Percentiles rank a stretch among this genome's conserved stretches.
Evolutionary conservation across 2,329 filamentous ascomycete species (phyloP).

Genomic region (Alternaria ventricosa): DNA sequence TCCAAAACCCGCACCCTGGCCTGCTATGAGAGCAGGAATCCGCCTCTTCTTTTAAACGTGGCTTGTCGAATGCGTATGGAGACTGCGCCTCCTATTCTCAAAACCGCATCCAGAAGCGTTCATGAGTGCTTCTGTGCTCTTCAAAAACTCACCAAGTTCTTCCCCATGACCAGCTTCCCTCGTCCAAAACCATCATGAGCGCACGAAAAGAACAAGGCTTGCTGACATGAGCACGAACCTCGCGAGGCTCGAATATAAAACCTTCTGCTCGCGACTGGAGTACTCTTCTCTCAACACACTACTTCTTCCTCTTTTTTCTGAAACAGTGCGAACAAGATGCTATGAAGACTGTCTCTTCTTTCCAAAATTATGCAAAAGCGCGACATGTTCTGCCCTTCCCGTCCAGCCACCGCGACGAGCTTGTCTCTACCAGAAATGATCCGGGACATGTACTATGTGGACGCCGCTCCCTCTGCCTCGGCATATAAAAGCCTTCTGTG

Average conservation of each 20-base stretch:
- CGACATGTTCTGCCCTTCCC: neutral
- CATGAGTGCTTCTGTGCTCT: neutral
- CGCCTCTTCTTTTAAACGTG: neutral
- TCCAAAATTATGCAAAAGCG: no score
- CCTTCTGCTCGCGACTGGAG: neutral
- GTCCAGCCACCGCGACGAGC: neutral
- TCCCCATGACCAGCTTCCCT: fast-evolving
- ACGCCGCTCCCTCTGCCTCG: no score
- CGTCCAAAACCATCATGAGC: neutral
- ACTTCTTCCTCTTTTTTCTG: neutral
- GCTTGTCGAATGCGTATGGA: fast-evolving
- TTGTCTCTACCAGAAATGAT: neutral
- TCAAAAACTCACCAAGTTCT: no score
- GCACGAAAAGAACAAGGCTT: no score
- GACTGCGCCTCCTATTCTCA: neutral
- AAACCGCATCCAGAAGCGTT: neutral
- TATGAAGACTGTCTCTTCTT: neutral
- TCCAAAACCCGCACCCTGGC: neutral
- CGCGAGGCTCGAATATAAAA: neutral
- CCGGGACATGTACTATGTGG: neutral
- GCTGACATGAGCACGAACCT: neutral
- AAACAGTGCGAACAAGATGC: no score
- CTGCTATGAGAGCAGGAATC: neutral
- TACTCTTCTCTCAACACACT: neutral
- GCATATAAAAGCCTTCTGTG: neutral